Evolutionary conservation across 2,329 filamentous ascomycete genomes (phyloP), one percentile per base, ranked within the genome.

Genomic region (Nemania sp.): DNA sequence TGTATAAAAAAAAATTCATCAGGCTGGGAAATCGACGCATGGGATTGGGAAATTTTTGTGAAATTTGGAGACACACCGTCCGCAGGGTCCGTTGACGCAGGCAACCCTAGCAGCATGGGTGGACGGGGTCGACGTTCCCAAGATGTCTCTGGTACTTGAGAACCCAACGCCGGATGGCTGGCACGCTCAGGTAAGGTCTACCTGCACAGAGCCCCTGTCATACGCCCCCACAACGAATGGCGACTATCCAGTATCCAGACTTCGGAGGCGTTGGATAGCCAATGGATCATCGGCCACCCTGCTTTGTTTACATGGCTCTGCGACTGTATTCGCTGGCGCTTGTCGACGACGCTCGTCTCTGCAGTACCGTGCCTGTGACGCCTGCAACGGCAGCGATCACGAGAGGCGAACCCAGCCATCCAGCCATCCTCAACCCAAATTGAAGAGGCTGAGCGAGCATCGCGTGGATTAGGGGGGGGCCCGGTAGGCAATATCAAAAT

Each of bases 1-100:
- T 57, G 64, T 63, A 65, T 65, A 69, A 72, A 72, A 71, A 46
- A 45, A 47, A 71, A 72, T 71, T 72, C 65, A 57, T 68, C 67
- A 71, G 70, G 71, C 70, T 72, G 69, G 70, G 48, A 39, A 13
- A 51, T 40, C 15, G 54, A 60, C 54, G 17, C 50, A 47, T 62
- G 61, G 45, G 61, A 63, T 61, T 68, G 58, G 64, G 57, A 63
- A 62, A 70, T 65, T 71, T 70, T 66, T 69, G 66, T 69, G 67
- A 70, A 70, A 69, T 71, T 73, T 72, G 67, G 68, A 67, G 57
- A 65, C 61, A 65, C 61, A 12, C 40, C 60, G 55, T 25, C 53
- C 39, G 59, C 53, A 63, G 65, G 67, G 60, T 64, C 64, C 64
- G 60, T 57, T 46, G 40, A 62, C 54, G 56, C 47, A 39, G 54